These are phyloP conservation scores for Buddleja alternifolia DNA, from an alignment of 257 asterid species.

Conservation along the genomic window DNA sequence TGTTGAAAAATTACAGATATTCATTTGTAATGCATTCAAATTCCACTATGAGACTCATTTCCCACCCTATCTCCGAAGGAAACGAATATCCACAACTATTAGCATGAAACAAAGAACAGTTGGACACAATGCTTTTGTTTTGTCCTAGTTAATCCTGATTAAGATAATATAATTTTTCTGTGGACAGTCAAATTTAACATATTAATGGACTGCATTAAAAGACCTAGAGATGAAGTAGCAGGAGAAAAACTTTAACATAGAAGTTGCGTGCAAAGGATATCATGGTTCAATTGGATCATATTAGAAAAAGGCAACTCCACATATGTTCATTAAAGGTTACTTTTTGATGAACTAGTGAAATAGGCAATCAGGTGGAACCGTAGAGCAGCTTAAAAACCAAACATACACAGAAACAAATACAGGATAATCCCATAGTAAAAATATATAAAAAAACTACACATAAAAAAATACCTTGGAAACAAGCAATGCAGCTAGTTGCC, in stretches of 20 bases:
- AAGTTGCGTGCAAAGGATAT: neutral
- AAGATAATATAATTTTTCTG: neutral
- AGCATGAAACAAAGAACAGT: neutral
- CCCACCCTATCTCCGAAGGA: neutral
- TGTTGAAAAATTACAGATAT: neutral
- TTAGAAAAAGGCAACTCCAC: neutral
- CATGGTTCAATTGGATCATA: neutral
- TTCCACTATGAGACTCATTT: neutral
- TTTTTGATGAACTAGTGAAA: neutral
- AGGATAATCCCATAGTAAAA: neutral
- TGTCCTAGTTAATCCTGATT: neutral
- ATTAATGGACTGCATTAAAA: neutral
- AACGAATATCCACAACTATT: too few relatives aligned
- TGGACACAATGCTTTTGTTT: neutral
- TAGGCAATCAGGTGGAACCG: conserved; percentile 8
- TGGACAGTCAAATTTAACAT: neutral
- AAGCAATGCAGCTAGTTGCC: conserved; percentile 82
- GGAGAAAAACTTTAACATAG: neutral
- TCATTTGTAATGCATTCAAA: neutral
- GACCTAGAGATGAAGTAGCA: neutral
- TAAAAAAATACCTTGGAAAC: conserved; percentile 69
- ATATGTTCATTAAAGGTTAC: neutral
- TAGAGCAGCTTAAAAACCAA: too few relatives aligned
- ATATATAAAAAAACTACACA: neutral
- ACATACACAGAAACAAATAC: neutral